Conservation (phyloP, 208 protist genomes). For the Trypanosoma mega region DNA sequence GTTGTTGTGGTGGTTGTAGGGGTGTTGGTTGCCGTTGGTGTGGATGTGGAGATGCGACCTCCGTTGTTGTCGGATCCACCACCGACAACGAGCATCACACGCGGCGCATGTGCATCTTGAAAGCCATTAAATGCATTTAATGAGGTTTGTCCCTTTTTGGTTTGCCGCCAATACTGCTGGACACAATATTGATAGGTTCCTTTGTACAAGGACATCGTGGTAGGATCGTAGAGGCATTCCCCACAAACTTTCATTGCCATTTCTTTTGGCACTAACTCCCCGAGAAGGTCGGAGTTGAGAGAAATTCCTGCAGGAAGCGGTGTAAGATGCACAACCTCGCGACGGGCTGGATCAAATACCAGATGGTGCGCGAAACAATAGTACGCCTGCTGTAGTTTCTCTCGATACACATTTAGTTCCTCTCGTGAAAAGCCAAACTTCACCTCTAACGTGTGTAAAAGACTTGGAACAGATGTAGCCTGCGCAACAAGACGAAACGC, state of each 20-base stretch:
- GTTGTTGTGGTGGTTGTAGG: too few relatives aligned
- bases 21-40: too few relatives aligned
- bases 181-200: slow-evolving; percentile 49
- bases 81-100: slow-evolving; percentile 42
- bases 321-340: slow-evolving; percentile 42
- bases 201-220: slow-evolving; percentile 48
- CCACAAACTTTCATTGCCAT: slow-evolving; percentile 59
- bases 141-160: slow-evolving; percentile 46
- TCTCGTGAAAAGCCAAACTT: slow-evolving; percentile 64
- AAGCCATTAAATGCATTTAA: slow-evolving; percentile 69
- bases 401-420: slow-evolving; percentile 57
- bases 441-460: slow-evolving; percentile 38
- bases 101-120: slow-evolving; percentile 37
- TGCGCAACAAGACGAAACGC: slow-evolving; percentile 82
- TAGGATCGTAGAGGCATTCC: slow-evolving; percentile 62
- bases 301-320: slow-evolving; percentile 41
- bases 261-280: slow-evolving; percentile 35
- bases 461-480: slow-evolving; percentile 43
- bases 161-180: slow-evolving; percentile 49
- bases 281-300: slow-evolving; percentile 59
- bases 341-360: slow-evolving; percentile 73
- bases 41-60: slow-evolving; percentile 4
- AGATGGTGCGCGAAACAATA: slow-evolving; percentile 90
- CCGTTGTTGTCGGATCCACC: not conserved
- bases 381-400: slow-evolving; percentile 57